A percentile compares a stretch with the other conserved stretches of the same genome.
Evolutionary conservation across 2,329 filamentous ascomycete species (phyloP).

Genomic region (Cytospora paraplurivora): DNA sequence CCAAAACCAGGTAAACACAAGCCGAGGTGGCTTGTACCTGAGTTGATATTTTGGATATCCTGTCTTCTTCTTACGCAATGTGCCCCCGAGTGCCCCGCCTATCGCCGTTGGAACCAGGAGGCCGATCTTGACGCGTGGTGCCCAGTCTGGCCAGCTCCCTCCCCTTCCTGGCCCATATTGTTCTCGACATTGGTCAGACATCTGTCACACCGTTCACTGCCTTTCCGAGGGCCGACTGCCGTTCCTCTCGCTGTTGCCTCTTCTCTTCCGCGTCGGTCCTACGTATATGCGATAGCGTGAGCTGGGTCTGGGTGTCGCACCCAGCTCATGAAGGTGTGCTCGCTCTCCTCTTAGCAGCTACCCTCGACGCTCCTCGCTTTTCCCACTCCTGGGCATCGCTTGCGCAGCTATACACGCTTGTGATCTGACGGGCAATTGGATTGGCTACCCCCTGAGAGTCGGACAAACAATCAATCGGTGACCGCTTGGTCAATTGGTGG

Average conservation of each 20-base stretch:
- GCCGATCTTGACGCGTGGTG: conserved; percentile 22
- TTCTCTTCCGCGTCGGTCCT: not conserved
- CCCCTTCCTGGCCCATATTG: conserved; percentile 17
- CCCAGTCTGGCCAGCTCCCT: conserved; percentile 6
- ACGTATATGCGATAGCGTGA: conserved; percentile 22
- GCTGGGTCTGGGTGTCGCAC: conserved; percentile 26
- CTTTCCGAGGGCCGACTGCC: not conserved
- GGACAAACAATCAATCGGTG: conserved; percentile 2
- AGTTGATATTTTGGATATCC: not conserved
- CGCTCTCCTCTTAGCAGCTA: conserved; percentile 8
- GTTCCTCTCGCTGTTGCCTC: conserved; percentile 1
- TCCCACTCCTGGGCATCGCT: not conserved
- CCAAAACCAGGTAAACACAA: conserved; percentile 2
- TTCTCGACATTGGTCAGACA: conserved; percentile 15
- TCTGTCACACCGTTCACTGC: conserved; percentile 14
- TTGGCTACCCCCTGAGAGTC: not conserved
- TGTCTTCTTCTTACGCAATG: conserved; percentile 24
- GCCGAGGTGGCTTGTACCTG: conserved; percentile 1
- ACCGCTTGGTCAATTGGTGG: conserved; percentile 11
- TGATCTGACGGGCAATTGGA: not conserved
- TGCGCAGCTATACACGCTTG: conserved; percentile 14
- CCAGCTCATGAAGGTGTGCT: conserved; percentile 23
- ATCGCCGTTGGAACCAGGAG: conserved; percentile 20
- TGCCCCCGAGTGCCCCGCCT: conserved; percentile 18
- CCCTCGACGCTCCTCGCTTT: conserved; percentile 10